Percentiles rank a stretch among this genome's conserved stretches.
Evolutionary conservation across 768 basidiomycete species (phyloP).

Genomic region (Ephemerocybe angulata): DNA sequence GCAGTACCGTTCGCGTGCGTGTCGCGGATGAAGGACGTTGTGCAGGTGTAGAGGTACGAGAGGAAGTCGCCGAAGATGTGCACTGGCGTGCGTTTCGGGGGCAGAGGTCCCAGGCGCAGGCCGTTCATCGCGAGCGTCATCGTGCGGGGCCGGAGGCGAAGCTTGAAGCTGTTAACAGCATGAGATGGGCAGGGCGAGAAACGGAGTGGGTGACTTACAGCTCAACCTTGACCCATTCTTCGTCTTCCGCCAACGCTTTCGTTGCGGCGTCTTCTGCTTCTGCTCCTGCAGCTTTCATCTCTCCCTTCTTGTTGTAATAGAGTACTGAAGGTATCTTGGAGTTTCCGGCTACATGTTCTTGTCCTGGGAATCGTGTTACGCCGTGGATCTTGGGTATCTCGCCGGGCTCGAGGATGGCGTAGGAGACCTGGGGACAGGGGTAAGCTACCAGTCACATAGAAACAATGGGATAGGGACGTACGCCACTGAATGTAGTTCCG

Average conservation of each 20-base stretch:
- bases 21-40: conserved; percentile 70
- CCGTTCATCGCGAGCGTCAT: conserved; percentile 85
- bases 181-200: background rate
- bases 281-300: conserved; percentile 69
- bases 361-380: conserved; percentile 78
- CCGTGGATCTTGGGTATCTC: conserved; percentile 80
- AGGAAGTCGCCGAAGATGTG: conserved; percentile 81
- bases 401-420: conserved; percentile 77
- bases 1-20: conserved; percentile 76
- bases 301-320: conserved; percentile 66
- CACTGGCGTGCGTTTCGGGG: conserved; percentile 62
- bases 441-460: conserved; percentile 1
- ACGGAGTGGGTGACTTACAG: conserved; percentile 43
- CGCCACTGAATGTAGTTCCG: conserved; percentile 81
- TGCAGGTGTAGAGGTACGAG: conserved; percentile 69
- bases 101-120: conserved; percentile 69
- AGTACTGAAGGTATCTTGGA: conserved; percentile 79
- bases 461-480: conserved; percentile 26
- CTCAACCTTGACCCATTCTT: conserved; percentile 72
- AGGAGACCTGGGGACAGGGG: conserved; percentile 50
- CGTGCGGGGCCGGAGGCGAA: conserved; percentile 69
- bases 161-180: conserved; percentile 58
- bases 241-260: conserved; percentile 67
- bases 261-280: conserved; percentile 65
- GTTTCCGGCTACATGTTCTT: conserved; percentile 83